phyloP scores from a whole-genome alignment of 2,329 filamentous ascomycete species.

The Rhytidhysteron rufulum region DNA sequence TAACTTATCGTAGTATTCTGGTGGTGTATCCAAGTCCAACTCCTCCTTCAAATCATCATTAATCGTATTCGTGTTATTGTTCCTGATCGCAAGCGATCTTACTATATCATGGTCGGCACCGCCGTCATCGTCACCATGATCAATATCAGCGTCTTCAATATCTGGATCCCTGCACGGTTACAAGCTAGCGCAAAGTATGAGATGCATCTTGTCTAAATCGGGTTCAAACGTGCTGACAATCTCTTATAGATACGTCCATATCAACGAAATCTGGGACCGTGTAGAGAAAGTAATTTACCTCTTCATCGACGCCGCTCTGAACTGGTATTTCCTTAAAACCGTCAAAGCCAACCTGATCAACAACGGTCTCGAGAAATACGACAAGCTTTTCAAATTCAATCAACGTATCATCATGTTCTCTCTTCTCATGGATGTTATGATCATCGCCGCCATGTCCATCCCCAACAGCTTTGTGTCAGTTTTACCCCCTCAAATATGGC shows the following conservation, averaged over 20 bases:
- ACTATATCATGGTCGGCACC: conserved; percentile 33
- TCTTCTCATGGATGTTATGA: conserved; percentile 48
- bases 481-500: neutral
- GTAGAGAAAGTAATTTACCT: conserved; percentile 36
- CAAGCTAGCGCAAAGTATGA: conserved; percentile 19
- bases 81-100: conserved; percentile 25
- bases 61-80: conserved; percentile 37
- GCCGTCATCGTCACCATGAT: conserved; percentile 35
- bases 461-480: conserved; percentile 23
- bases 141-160: conserved; percentile 36
- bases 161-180: conserved; percentile 39
- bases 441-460: conserved; percentile 47
- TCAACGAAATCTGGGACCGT: conserved; percentile 39
- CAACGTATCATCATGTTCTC: conserved; percentile 49
- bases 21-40: conserved; percentile 37
- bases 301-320: conserved; percentile 32
- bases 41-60: conserved; percentile 40
- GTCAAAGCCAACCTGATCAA: conserved; percentile 47
- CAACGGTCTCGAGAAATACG: conserved; percentile 50
- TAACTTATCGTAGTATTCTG: conserved; percentile 20
- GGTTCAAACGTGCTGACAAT: neutral
- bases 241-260: conserved; percentile 19
- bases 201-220: neutral
- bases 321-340: conserved; percentile 38
- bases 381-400: conserved; percentile 49